Evolutionary conservation across 805 yeast species (phyloP).

Genomic region (Lipomyces anomalus): DNA sequence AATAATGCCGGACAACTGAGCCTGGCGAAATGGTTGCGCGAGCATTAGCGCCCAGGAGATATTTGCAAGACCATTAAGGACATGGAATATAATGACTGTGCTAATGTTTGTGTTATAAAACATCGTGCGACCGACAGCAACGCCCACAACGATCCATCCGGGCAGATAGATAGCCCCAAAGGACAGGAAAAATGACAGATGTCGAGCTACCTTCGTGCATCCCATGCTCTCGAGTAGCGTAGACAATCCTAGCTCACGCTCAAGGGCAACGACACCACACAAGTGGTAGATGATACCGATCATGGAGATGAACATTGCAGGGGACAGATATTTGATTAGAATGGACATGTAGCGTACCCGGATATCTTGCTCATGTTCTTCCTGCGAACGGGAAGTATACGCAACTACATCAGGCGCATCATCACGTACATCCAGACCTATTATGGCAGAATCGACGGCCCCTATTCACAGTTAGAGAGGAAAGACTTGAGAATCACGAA

Average conservation of each 20-base stretch:
- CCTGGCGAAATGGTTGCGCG: slow-evolving; percentile 29
- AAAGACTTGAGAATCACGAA: too few species aligned
- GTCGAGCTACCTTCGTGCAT: slow-evolving; percentile 25
- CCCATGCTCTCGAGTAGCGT: slow-evolving; percentile 33
- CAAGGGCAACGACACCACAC: slow-evolving; percentile 32
- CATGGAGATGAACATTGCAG: slow-evolving; percentile 33
- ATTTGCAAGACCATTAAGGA: slow-evolving; percentile 30
- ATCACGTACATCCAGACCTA: slow-evolving; percentile 4
- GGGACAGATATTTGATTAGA: slow-evolving; percentile 30
- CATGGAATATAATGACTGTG: slow-evolving; percentile 29
- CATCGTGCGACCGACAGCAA: slow-evolving; percentile 21
- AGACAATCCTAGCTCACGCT: slow-evolving; percentile 32
- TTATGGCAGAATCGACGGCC: slow-evolving; percentile 29
- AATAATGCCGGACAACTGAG: slow-evolving; percentile 33
- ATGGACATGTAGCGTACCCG: slow-evolving; percentile 28
- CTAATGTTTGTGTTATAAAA: slow-evolving; percentile 27
- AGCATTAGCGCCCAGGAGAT: slow-evolving; percentile 31
- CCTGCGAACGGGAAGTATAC: slow-evolving; percentile 28
- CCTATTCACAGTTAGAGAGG: too few species aligned
- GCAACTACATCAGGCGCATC: slow-evolving; percentile 24
- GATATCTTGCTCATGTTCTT: slow-evolving; percentile 20
- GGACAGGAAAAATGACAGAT: slow-evolving; percentile 27
- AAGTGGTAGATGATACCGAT: slow-evolving; percentile 35
- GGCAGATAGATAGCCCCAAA: slow-evolving; percentile 30
- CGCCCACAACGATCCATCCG: slow-evolving; percentile 32